phyloP scores from a whole-genome alignment of 2,329 filamentous ascomycete genomes.

The Didymella segeticola region DNA sequence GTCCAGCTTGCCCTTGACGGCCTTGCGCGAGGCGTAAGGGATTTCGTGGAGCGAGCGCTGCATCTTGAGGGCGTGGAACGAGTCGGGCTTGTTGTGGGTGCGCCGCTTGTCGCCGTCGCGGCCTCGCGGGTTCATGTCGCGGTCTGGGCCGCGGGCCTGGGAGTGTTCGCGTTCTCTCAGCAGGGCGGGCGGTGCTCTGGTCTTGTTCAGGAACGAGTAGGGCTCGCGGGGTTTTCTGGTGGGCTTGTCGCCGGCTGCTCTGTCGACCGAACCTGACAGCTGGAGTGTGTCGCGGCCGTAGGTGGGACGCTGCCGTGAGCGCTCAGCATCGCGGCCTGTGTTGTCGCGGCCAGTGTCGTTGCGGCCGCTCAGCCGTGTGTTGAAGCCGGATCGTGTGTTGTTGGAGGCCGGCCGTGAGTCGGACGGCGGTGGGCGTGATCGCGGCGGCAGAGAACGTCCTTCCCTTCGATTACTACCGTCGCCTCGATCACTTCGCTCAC shows the following conservation, averaged over 20 bases:
- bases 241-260: slow-evolving; percentile 29
- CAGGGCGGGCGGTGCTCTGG: slow-evolving; percentile 36
- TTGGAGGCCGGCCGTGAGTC: slow-evolving; percentile 26
- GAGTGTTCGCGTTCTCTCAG: slow-evolving; percentile 20
- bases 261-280: slow-evolving; percentile 52
- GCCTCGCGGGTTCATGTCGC: slow-evolving; percentile 13
- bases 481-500: background rate
- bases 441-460: slow-evolving; percentile 7
- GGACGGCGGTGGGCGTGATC: slow-evolving; percentile 14
- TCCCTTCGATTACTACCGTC: slow-evolving; percentile 12
- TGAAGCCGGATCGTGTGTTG: slow-evolving; percentile 2
- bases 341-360: background rate
- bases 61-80: slow-evolving; percentile 91
- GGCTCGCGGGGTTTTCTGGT: slow-evolving; percentile 36
- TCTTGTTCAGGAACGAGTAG: slow-evolving; percentile 44
- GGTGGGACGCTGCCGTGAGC: slow-evolving; percentile 14
- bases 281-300: slow-evolving; percentile 51
- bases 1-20: slow-evolving; percentile 66
- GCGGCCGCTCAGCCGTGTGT: slow-evolving; percentile 3
- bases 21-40: slow-evolving; percentile 72
- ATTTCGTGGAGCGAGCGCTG: slow-evolving; percentile 79
- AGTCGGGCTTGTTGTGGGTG: slow-evolving; percentile 54
- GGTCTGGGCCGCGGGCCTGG: slow-evolving; percentile 11
- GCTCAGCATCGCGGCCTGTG: background rate
- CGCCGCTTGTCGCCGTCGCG: slow-evolving; percentile 33